phyloP scores from a whole-genome alignment of 768 basidiomycete species.

The Lactarius hatsudake region DNA sequence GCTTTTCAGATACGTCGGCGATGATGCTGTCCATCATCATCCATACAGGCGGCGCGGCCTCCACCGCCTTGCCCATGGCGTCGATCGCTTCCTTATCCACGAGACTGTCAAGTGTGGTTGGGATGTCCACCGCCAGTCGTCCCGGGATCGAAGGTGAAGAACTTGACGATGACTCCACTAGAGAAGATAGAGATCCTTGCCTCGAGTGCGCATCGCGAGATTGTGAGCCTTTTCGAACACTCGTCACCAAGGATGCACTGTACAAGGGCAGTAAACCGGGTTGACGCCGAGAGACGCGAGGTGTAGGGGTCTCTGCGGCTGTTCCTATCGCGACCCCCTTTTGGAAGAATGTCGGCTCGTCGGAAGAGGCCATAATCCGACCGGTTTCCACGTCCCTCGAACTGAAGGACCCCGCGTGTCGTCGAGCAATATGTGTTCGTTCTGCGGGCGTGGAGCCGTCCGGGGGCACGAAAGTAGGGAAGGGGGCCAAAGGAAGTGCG shows the following conservation, averaged over 20 bases:
- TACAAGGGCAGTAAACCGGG: constrained; percentile 22
- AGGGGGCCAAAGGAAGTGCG: constrained; percentile 29
- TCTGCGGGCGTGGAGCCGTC: constrained; percentile 29
- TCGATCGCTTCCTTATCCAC: constrained; percentile 79
- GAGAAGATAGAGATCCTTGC: constrained; percentile 43
- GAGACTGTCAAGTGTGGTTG: constrained; percentile 55
- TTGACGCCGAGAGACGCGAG: constrained; percentile 31
- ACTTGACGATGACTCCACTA: constrained; percentile 41
- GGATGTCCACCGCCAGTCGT: constrained; percentile 44
- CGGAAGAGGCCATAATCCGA: constrained; percentile 69
- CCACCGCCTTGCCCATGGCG: constrained; percentile 74
- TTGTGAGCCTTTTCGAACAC: constrained; percentile 7
- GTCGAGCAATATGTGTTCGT: constrained; percentile 53
- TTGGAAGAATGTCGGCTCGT: constrained; percentile 42
- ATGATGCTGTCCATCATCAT: constrained; percentile 72
- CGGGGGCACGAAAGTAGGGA: constrained; percentile 31
- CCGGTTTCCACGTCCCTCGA: constrained; percentile 89
- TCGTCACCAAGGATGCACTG: constrained; percentile 2
- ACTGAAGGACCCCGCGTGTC: constrained; percentile 96
- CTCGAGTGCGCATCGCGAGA: constrained; percentile 39
- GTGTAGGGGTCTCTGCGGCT: constrained; percentile 31
- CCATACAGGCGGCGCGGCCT: constrained; percentile 81
- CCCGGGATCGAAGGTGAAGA: constrained; percentile 39
- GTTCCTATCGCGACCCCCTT: constrained; percentile 41
- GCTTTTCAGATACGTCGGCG: constrained; percentile 42